Evolutionary conservation across 768 basidiomycete species (phyloP).

Genomic region (Russula lepida): DNA sequence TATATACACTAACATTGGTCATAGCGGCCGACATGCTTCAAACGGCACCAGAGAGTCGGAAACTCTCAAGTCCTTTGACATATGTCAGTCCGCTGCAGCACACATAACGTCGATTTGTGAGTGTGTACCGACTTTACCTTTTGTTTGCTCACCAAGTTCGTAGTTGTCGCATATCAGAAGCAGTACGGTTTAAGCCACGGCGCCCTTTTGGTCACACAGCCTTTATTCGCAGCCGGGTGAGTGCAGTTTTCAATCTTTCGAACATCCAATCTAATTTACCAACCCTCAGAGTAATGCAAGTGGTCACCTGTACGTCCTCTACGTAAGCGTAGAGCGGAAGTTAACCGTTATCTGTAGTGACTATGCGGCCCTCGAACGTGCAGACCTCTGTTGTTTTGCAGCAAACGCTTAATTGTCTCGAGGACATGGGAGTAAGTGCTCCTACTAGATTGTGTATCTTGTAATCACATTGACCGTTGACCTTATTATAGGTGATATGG

Average conservation of each 20-base stretch:
- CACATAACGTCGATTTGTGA: conserved; percentile 60
- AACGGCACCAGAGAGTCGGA: conserved; percentile 25
- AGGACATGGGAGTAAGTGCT: conserved; percentile 54
- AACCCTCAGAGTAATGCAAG: conserved; percentile 64
- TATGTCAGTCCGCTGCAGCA: conserved; percentile 64
- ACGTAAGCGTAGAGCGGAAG: conserved; percentile 2
- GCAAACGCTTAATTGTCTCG: conserved; percentile 53
- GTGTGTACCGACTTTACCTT: not conserved
- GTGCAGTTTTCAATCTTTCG: conserved; percentile 23
- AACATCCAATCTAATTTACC: conserved; percentile 11
- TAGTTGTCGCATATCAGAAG: conserved; percentile 54
- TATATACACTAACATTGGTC: not conserved
- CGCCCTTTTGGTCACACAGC: conserved; percentile 61
- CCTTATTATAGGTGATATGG: conserved; percentile 51
- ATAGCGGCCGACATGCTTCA: conserved; percentile 5
- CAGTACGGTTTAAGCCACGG: conserved; percentile 50
- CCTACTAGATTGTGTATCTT: conserved; percentile 32
- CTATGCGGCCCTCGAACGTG: conserved; percentile 58
- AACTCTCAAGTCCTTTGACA: conserved; percentile 53
- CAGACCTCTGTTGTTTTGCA: conserved; percentile 60
- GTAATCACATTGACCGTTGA: conserved; percentile 46
- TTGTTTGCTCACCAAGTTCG: not conserved
- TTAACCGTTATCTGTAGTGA: conserved; percentile 38
- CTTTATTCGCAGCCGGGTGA: conserved; percentile 64
- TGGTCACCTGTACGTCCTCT: conserved; percentile 50